These are phyloP conservation scores for Aspergillus diversus DNA, from an alignment of 495 filamentous ascomycete species.

Conservation along the genomic window DNA sequence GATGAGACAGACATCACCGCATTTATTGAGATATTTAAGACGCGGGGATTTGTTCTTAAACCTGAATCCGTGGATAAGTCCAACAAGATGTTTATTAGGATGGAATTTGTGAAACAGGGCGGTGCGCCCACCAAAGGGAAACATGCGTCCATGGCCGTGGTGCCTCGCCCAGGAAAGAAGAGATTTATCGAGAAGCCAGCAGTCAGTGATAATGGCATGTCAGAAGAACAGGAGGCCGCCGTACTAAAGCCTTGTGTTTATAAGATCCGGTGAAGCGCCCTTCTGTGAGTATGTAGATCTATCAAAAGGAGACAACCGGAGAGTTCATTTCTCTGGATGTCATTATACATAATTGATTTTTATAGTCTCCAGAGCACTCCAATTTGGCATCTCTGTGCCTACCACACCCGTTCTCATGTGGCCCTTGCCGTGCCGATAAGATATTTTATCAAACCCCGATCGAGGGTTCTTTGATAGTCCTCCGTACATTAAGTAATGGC, in stretches of 20 bases:
- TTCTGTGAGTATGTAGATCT: not conserved
- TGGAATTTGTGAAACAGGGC: conserved; percentile 85
- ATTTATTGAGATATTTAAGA: conserved; percentile 80
- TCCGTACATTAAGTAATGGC: too few species aligned
- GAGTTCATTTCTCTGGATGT: too few species aligned
- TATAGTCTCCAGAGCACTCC: too few species aligned
- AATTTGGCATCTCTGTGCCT: too few species aligned
- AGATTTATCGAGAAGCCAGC: conserved; percentile 61
- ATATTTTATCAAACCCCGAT: too few species aligned
- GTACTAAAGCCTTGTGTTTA: conserved; percentile 97
- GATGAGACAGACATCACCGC: conserved; percentile 83
- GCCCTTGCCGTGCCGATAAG: too few species aligned
- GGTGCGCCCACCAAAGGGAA: conserved; percentile 70
- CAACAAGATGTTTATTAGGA: conserved; percentile 98
- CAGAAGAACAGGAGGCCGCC: conserved; percentile 60
- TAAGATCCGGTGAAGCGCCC: conserved; percentile 71
- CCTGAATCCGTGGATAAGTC: conserved; percentile 69
- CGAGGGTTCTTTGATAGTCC: too few species aligned
- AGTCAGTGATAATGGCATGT: conserved; percentile 54
- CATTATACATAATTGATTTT: too few species aligned
- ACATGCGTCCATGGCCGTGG: conserved; percentile 49
- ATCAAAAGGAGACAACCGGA: not conserved
- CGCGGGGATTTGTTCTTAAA: conserved; percentile 75
- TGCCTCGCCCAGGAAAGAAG: conserved; percentile 53
- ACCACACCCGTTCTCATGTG: too few species aligned